Percentiles rank a stretch among this genome's conserved stretches.
phyloP scores from a whole-genome alignment of 2,329 filamentous ascomycete genomes.

The Xylaria sp. region DNA sequence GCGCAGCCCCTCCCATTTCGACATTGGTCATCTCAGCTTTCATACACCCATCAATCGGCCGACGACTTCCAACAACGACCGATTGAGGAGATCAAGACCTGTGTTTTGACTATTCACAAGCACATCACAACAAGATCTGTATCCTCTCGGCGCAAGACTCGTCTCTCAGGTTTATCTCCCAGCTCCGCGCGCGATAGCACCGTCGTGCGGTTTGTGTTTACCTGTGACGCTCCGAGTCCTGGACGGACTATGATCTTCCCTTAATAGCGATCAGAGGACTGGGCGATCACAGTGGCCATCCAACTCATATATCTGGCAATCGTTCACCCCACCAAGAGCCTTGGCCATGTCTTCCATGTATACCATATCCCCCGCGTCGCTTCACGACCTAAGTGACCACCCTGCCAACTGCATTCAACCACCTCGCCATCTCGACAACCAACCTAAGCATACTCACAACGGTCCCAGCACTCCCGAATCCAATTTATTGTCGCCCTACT shows the following conservation, averaged over 20 bases:
- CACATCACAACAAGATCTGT: conserved; percentile 23
- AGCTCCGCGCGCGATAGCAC: conserved; percentile 14
- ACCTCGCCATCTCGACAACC: conserved; percentile 49
- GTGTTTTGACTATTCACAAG: conserved; percentile 31
- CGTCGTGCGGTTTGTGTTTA: conserved; percentile 30
- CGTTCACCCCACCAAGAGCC: conserved; percentile 41
- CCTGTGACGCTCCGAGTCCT: conserved; percentile 36
- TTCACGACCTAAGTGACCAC: conserved; percentile 52
- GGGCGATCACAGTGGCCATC: conserved; percentile 39
- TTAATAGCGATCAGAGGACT: conserved; percentile 42
- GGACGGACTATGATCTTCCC: conserved; percentile 46
- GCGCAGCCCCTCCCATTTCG: conserved; percentile 38
- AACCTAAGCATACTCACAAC: conserved; percentile 43
- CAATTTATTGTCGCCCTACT: conserved; percentile 57
- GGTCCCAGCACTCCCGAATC: conserved; percentile 52
- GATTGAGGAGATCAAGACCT: conserved; percentile 37
- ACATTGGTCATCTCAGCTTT: conserved; percentile 38
- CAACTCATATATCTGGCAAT: conserved; percentile 50
- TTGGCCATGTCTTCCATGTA: conserved; percentile 59
- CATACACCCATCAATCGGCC: conserved; percentile 29
- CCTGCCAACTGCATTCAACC: conserved; percentile 46
- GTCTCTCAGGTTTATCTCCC: conserved; percentile 13
- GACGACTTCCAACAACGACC: conserved; percentile 35
- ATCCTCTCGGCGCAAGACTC: conserved; percentile 2
- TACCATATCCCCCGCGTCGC: conserved; percentile 55